Evolutionary conservation across 2,329 filamentous ascomycete species (phyloP).

Genomic region (Arachnomyces sp.): DNA sequence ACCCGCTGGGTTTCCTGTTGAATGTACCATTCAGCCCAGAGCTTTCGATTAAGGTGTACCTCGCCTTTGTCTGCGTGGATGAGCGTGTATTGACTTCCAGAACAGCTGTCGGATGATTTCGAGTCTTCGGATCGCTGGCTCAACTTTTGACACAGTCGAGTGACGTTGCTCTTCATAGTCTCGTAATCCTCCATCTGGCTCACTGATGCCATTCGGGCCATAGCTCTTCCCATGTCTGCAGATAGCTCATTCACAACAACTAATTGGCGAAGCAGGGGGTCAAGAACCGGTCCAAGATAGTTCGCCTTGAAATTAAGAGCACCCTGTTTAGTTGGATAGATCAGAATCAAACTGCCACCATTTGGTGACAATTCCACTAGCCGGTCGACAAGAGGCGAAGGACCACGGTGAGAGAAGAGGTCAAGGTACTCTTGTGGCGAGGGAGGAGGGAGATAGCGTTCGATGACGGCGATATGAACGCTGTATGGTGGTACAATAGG

Average conservation of each 20-base stretch:
- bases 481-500: conserved; percentile 53
- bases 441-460: conserved; percentile 58
- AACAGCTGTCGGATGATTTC: conserved; percentile 24
- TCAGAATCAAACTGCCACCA: conserved; percentile 51
- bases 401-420: conserved; percentile 47
- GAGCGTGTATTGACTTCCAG: conserved; percentile 34
- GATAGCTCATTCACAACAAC: conserved; percentile 52
- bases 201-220: conserved; percentile 48
- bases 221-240: conserved; percentile 45
- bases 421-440: conserved; percentile 50
- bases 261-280: conserved; percentile 52
- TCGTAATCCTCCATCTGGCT: conserved; percentile 48
- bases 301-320: conserved; percentile 50
- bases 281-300: conserved; percentile 53
- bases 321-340: conserved; percentile 54
- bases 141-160: conserved; percentile 31
- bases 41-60: conserved; percentile 42
- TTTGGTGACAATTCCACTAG: conserved; percentile 51
- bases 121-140: conserved; percentile 18
- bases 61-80: conserved; percentile 45
- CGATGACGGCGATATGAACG: conserved; percentile 53
- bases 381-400: conserved; percentile 53
- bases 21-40: conserved; percentile 58
- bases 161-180: conserved; percentile 37
- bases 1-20: conserved; percentile 56